Evolutionary conservation across 1,284 basidiomycete species (phyloP).

Genomic region (Ganoderma lucidum): DNA sequence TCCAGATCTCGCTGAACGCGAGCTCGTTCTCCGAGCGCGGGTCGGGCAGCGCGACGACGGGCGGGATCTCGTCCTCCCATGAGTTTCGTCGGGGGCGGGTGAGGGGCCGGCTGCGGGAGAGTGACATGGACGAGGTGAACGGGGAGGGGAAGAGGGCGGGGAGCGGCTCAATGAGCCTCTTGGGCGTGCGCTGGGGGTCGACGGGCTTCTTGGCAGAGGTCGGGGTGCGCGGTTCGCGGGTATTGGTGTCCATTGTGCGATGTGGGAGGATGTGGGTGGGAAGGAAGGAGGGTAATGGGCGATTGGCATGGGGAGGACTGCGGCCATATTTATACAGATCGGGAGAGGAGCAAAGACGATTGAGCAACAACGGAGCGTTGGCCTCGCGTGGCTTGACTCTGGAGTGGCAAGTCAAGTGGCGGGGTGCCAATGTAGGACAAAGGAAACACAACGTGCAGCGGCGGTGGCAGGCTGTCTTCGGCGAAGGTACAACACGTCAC

Average conservation of each 20-base stretch:
- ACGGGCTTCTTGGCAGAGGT: background rate
- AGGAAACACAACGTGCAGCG: background rate
- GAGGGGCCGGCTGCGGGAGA: background rate
- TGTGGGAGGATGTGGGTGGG: background rate
- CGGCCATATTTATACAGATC: background rate
- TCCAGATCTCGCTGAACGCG: constrained; percentile 20
- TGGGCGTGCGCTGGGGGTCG: constrained; percentile 11
- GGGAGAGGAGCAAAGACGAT: constrained; percentile 1
- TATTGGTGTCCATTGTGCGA: background rate
- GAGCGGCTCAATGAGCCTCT: background rate
- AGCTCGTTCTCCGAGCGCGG: constrained; percentile 20
- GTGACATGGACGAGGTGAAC: background rate
- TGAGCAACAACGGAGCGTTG: background rate
- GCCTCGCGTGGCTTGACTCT: background rate
- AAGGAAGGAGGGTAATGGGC: background rate
- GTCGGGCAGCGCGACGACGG: constrained; percentile 21
- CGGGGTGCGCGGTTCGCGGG: background rate
- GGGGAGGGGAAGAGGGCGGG: background rate
- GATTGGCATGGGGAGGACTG: background rate
- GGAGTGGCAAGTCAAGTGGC: background rate
- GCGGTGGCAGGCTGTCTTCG: background rate
- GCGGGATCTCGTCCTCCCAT: constrained; percentile 22
- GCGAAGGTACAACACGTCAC: background rate
- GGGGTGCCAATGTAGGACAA: background rate
- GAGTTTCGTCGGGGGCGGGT: constrained; percentile 20